Base-by-base conservation (phyloP, 1,139 yeast genomes). In the Diutina catenulata region DNA sequence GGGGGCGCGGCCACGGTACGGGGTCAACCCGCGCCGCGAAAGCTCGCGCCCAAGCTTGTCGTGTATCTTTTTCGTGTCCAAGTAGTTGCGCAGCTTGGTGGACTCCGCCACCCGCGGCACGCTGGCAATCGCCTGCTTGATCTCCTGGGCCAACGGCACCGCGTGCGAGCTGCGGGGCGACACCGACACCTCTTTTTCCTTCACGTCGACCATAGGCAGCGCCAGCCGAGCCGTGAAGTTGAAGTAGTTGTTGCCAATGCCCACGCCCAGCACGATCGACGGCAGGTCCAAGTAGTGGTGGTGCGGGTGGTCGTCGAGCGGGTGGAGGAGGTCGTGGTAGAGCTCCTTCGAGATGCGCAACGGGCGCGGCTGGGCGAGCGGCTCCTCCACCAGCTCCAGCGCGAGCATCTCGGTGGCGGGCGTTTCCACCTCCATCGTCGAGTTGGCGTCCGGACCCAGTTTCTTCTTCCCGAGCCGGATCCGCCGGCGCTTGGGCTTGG, bases 401-500 rank as follows among this genome's bases (percentile, higher is more conserved):
- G n/a, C n/a, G n/a, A n/a, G n/a, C n/a, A n/a, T n/a, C n/a, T n/a
- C n/a, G n/a, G n/a, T n/a, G n/a, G n/a, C n/a, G n/a, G 20, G 20
- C 16, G 20, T 28, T 10, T 19, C 8, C 8, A 10, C 31, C 7
- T 15, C 31, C 20, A 28, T 28, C 13, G 31, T 28, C 20, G 20
- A 10, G n/a, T 28, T 16, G n/a, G 28, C 28, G 8, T 25, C 31
- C 6, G 19, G 31, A 22, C 22, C 36, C 24, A 11, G 28, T 41
- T 47, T 49, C 46, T 47, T 55, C 40, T 42, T 47, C 32, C 56
- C 51, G 45, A 72, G 45, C 44, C 62, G 69, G 35, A 74, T 65
- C 3, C 54, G 59, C 49, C 80, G 57, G 49, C 80, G 59, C 47
- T 64, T 66, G 9, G 77, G 77, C 42, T 60, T 64, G 5, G 51